A percentile compares a stretch with the other conserved stretches of the same genome.
Evolutionary conservation across 192 early-diverging fungal species (phyloP).

Genomic region (Podochytrium sp.): DNA sequence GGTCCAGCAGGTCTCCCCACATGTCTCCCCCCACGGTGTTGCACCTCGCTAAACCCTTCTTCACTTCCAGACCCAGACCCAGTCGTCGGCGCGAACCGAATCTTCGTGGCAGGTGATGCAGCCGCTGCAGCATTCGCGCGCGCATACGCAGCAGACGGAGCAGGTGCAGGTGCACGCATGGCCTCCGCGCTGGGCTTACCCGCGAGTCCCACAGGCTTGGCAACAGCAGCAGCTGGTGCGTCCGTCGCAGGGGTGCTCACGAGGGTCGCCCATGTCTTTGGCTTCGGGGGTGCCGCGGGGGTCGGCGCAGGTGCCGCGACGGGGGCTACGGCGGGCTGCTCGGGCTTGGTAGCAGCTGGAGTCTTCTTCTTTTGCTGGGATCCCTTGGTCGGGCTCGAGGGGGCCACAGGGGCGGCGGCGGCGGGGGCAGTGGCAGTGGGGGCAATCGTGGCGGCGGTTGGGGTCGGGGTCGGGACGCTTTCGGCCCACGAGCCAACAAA

Average conservation of each 20-base stretch:
- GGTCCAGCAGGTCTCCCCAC: not conserved
- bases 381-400: slow-evolving; percentile 15
- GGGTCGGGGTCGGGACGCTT: slow-evolving; percentile 10
- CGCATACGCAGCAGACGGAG: slow-evolving; percentile 19
- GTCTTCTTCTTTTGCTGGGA: slow-evolving; percentile 13
- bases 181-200: slow-evolving; percentile 23
- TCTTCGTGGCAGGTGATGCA: slow-evolving; percentile 24
- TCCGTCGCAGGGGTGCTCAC: slow-evolving; percentile 66
- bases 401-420: not conserved
- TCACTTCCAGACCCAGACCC: not conserved
- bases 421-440: slow-evolving; percentile 1
- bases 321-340: slow-evolving; percentile 6
- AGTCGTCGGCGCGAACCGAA: not conserved
- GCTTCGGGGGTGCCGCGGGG: slow-evolving; percentile 53
- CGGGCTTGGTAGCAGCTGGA: not conserved
- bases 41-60: slow-evolving; percentile 10
- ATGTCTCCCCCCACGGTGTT: too few relatives aligned
- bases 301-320: slow-evolving; percentile 29
- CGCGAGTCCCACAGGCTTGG: slow-evolving; percentile 5
- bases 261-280: slow-evolving; percentile 79
- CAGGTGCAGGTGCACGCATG: not conserved
- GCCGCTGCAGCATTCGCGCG: slow-evolving; percentile 18
- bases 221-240: slow-evolving; percentile 34
- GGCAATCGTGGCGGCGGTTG: not conserved
- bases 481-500: slow-evolving; percentile 18